Percentiles rank a stretch among this genome's conserved stretches.
phyloP scores from a whole-genome alignment of 345 rosid genomes.

The Crucihimalaya himalaica region DNA sequence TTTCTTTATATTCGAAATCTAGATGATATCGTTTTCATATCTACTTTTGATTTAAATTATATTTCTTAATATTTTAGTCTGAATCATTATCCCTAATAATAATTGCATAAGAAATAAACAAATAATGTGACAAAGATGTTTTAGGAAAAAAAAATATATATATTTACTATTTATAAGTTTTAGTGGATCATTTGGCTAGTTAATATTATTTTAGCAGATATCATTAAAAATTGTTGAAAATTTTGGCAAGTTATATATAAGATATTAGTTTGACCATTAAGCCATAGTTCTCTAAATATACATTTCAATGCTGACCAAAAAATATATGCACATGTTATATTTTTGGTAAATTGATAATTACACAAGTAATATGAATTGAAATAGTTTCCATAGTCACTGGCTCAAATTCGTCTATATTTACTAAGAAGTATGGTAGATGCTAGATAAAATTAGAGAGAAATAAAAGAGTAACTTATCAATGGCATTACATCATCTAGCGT shows the following conservation, averaged over 20 bases:
- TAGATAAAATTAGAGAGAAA: constrained; percentile 6
- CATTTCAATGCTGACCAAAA: constrained; percentile 2
- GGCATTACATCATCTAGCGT: constrained; percentile 15
- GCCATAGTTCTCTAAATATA: neutral
- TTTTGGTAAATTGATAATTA: constrained; percentile 2
- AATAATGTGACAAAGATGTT: neutral
- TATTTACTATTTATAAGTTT: neutral
- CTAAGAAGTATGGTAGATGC: constrained; percentile 1
- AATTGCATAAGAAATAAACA: neutral
- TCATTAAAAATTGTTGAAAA: too few species aligned
- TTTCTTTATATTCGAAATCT: too few species aligned
- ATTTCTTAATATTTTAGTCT: neutral
- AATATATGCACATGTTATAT: neutral
- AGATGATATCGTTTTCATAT: too few species aligned
- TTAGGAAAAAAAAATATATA: neutral
- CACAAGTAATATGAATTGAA: neutral
- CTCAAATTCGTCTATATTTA: constrained; percentile 13
- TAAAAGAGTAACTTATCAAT: constrained; percentile 1
- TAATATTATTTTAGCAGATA: neutral
- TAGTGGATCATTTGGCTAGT: too few species aligned
- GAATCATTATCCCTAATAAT: neutral
- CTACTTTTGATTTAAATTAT: too few species aligned
- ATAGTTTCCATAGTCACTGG: neutral
- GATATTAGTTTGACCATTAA: neutral
- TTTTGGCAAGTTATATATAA: neutral